Evolutionary conservation across 768 basidiomycete species (phyloP).

Genomic region (Russula griseocarnosa): DNA sequence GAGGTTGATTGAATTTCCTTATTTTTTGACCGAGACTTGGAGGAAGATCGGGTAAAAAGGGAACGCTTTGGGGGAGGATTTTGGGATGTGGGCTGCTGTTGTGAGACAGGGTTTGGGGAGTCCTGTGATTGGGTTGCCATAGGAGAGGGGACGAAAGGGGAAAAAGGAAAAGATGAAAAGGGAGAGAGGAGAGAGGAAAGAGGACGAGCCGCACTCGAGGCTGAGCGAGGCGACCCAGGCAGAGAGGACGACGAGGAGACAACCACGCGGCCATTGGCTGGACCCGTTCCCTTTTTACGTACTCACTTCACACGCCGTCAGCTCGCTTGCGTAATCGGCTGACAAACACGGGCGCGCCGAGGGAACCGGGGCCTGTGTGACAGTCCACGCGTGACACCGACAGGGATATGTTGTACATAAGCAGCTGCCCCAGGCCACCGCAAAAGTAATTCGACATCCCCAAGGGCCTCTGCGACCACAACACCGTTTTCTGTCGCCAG

Average conservation of each 20-base stretch:
- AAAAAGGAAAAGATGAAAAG: background rate
- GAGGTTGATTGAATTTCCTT: slow-evolving; percentile 16
- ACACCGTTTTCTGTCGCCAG: background rate
- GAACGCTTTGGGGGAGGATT: slow-evolving; percentile 14
- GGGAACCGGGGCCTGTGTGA: background rate
- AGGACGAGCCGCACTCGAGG: slow-evolving; percentile 1
- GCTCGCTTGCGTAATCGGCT: slow-evolving; percentile 3
- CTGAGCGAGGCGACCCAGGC: background rate
- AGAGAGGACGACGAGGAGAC: slow-evolving; percentile 13
- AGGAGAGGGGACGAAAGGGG: background rate
- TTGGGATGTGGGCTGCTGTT: slow-evolving; percentile 5
- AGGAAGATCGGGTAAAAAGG: slow-evolving; percentile 25
- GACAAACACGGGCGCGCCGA: slow-evolving; percentile 15
- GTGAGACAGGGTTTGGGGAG: background rate
- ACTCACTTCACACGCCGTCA: slow-evolving; percentile 4
- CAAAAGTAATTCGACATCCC: slow-evolving; percentile 19
- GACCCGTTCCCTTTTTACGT: no score
- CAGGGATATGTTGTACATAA: slow-evolving; percentile 18
- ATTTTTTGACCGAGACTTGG: slow-evolving; percentile 22
- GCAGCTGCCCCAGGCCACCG: slow-evolving; percentile 6
- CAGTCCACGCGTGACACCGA: slow-evolving; percentile 1
- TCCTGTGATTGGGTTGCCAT: slow-evolving; percentile 17
- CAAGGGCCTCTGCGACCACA: background rate
- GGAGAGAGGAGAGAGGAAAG: background rate
- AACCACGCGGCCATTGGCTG: slow-evolving; percentile 14